A percentile compares a stretch with the other conserved stretches of the same genome.
phyloP scores from a whole-genome alignment of 495 filamentous ascomycete species.

The Neurospora terricola region DNA sequence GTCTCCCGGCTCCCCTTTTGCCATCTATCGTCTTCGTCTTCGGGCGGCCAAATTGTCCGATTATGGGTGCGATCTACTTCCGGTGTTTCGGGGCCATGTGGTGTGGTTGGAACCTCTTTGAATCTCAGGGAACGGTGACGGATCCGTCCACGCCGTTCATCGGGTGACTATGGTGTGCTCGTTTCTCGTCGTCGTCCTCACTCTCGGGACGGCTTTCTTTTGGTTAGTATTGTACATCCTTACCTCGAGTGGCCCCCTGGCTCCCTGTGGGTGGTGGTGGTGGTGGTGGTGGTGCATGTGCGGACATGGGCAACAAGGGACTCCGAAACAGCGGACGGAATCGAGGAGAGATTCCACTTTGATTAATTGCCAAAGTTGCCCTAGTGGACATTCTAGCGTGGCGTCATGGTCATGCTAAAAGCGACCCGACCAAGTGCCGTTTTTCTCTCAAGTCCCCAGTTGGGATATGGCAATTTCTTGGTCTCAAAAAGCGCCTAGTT shows the following conservation, averaged over 20 bases:
- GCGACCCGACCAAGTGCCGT: not conserved
- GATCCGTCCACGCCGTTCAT: not conserved
- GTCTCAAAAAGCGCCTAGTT: not conserved
- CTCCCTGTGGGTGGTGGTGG: not conserved
- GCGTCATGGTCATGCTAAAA: not conserved
- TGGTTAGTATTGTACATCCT: not conserved
- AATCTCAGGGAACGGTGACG: not conserved
- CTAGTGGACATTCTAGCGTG: not conserved
- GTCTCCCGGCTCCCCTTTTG: not conserved
- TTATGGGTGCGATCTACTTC: not conserved
- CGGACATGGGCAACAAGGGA: not conserved
- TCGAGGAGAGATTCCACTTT: not conserved
- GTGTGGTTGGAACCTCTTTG: not conserved
- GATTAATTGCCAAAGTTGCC: not conserved
- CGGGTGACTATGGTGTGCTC: not conserved
- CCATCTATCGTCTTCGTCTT: not conserved
- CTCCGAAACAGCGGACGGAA: not conserved
- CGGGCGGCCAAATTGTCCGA: not conserved
- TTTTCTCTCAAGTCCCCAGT: not conserved
- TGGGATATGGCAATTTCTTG: not conserved
- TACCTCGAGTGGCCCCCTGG: not conserved
- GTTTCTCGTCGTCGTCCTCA: not conserved
- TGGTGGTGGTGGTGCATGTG: not conserved
- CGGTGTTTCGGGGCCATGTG: not conserved
- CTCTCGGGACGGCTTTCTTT: not conserved